Evolutionary conservation across 108 stramenopile species (phyloP), one percentile per base, ranked within the genome.

Genomic region (Cyclotella atomus): DNA sequence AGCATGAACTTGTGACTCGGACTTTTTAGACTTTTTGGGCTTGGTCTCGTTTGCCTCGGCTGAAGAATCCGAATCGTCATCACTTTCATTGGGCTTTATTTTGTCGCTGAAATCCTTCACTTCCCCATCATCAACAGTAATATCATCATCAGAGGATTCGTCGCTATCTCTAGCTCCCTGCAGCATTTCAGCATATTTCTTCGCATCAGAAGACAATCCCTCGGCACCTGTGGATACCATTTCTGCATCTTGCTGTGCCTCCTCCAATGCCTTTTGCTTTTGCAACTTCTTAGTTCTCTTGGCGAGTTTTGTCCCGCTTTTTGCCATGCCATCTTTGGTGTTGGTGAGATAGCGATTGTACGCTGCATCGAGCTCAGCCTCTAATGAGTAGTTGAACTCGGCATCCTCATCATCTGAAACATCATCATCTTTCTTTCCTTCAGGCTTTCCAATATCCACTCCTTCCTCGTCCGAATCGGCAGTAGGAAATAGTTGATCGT

Each of bases 221-320:
- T 84, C 79, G 24, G 81, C 84, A 21, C 77, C 83, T 21, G 70
- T 79, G 75, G 83, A 74, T 30, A 76, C 84, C 81, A 93, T 81
- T 68, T 97, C 97, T 34, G 91, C 87, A 69, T 94, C 89, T 79
- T 92, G 90, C 45, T 87, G 79, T 15, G 89, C 89, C 70, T 95
- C 90, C 54, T 94, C 91, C 54, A 87, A 61, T 24, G 91, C 84
- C 75, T 90, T 95, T 74, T 79, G 78, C 23, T 91, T 83, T 72
- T 87, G 61, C 23, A 85, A 52, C 82, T 88, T 96, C 63, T 95
- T 95, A 54, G 82, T 89, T 45, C 93, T 81, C 71, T 95, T 96
- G 16, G 85, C 88, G 71, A 88, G 88, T 68, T 85, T 94, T 45
- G 86, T 91, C 1, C 91, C 91, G 70, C 79, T 83, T 70, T 88